Evolutionary conservation across 192 early-diverging fungal species (phyloP).

Genomic region (Umbelopsis isabellina): DNA sequence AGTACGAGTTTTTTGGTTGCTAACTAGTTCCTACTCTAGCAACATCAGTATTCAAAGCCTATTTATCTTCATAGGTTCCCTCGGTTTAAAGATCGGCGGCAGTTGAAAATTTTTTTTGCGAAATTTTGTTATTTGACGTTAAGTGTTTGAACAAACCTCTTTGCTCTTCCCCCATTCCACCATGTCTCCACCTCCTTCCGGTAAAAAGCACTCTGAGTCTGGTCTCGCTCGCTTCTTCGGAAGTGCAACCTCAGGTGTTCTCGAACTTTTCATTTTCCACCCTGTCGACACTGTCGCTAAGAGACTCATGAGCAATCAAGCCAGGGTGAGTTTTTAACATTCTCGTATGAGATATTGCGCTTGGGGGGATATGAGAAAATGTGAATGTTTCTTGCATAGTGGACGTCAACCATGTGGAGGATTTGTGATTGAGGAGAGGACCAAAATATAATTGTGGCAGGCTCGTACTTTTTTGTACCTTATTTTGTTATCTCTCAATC

Average conservation of each 20-base stretch:
- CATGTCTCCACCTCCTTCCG: slow-evolving; percentile 56
- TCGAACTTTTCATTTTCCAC: slow-evolving; percentile 97
- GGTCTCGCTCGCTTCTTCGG: slow-evolving; percentile 88
- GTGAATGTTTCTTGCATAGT: too few relatives aligned
- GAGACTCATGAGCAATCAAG: slow-evolving; percentile 95
- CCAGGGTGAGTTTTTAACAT: slow-evolving; percentile 55
- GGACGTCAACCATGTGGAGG: too few relatives aligned
- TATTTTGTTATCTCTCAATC: too few relatives aligned
- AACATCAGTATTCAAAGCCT: too few relatives aligned
- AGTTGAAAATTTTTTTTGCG: slow-evolving; percentile 14
- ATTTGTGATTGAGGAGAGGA: too few relatives aligned
- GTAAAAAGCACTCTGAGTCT: slow-evolving; percentile 81
- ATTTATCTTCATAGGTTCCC: too few relatives aligned
- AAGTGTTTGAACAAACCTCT: neutral
- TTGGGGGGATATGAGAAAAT: neutral
- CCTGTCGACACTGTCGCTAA: slow-evolving; percentile 98
- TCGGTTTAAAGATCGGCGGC: neutral
- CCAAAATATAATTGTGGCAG: too few relatives aligned
- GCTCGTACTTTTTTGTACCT: too few relatives aligned
- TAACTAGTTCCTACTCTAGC: too few relatives aligned
- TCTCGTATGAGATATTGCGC: neutral
- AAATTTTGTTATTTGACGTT: slow-evolving; percentile 15
- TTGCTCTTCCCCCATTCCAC: neutral
- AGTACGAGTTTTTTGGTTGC: too few relatives aligned
- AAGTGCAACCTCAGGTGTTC: slow-evolving; percentile 87